These are phyloP conservation scores for Scheffersomyces insectosa DNA, from an alignment of 1,139 yeast genomes.

Conservation along the genomic window DNA sequence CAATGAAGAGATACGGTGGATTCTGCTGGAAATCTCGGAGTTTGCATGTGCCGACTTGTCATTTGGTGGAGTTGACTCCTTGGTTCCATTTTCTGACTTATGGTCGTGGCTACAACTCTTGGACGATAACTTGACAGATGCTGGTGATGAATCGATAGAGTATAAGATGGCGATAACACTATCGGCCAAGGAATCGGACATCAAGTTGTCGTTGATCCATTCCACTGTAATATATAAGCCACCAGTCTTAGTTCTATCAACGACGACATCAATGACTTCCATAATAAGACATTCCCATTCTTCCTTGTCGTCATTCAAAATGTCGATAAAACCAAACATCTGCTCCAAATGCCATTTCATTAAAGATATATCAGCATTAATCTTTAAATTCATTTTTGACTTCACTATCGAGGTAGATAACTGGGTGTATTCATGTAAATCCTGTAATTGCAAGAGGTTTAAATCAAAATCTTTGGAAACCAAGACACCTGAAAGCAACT, in stretches of 20 bases:
- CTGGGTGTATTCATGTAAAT: slow-evolving; percentile 85
- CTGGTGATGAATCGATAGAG: slow-evolving; percentile 93
- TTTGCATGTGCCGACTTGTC: slow-evolving; percentile 32
- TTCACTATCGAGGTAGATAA: slow-evolving; percentile 82
- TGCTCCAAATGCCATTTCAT: slow-evolving; percentile 89
- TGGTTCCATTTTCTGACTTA: slow-evolving; percentile 11
- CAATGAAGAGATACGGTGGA: slow-evolving; percentile 62
- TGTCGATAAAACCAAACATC: slow-evolving; percentile 87
- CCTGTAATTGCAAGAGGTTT: slow-evolving; percentile 77
- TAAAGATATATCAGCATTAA: slow-evolving; percentile 78
- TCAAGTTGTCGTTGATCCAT: slow-evolving; percentile 82
- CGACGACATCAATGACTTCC: slow-evolving; percentile 45
- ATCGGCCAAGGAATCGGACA: slow-evolving; percentile 94
- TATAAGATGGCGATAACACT: slow-evolving; percentile 86
- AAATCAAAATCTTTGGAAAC: slow-evolving; percentile 91
- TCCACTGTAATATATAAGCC: slow-evolving; percentile 60
- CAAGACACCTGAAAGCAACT: slow-evolving; percentile 77
- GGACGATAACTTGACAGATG: slow-evolving; percentile 85
- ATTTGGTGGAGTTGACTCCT: slow-evolving; percentile 13
- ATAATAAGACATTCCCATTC: slow-evolving; percentile 52
- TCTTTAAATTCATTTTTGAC: slow-evolving; percentile 75
- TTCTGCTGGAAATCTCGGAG: slow-evolving; percentile 50
- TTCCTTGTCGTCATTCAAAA: slow-evolving; percentile 62
- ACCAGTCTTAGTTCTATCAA: slow-evolving; percentile 45
- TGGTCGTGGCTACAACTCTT: slow-evolving; percentile 52